A percentile compares a stretch with the other conserved stretches of the same genome.
Evolutionary conservation across 2,329 filamentous ascomycete species (phyloP).

Genomic region (Akanthomyces dipterigenus): DNA sequence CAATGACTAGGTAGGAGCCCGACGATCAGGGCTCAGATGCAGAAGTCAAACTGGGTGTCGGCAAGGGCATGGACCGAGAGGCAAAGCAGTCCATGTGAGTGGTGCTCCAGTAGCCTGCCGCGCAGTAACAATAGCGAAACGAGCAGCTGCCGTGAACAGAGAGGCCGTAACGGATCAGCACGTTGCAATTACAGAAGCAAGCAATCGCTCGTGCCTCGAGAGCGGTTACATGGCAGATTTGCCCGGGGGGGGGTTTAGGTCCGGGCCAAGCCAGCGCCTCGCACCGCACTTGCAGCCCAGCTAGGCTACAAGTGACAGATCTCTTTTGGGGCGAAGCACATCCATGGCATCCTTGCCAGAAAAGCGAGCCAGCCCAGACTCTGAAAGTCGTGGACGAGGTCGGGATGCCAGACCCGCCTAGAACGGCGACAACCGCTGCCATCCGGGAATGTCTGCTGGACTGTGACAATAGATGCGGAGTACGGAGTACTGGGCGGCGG

Average conservation of each 20-base stretch:
- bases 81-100: not conserved
- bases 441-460: not conserved
- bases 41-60: not conserved
- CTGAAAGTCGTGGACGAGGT: conserved; percentile 13
- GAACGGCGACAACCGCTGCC: conserved; percentile 10
- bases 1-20: not conserved
- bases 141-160: not conserved
- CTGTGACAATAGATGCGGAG: not conserved
- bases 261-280: conserved; percentile 5
- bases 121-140: not conserved
- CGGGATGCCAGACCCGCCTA: conserved; percentile 21
- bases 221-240: conserved; percentile 1
- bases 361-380: not conserved
- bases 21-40: not conserved
- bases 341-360: conserved; percentile 12
- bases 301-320: conserved; percentile 18
- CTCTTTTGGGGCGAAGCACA: conserved; percentile 19
- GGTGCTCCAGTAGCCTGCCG: not conserved
- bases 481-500: not conserved
- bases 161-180: not conserved
- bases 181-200: not conserved
- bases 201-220: conserved; percentile 1
- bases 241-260: not conserved
- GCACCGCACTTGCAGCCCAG: not conserved
- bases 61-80: not conserved